These are phyloP conservation scores for Penicillium turbatum DNA, from an alignment of 495 filamentous ascomycete species.

Conservation along the genomic window DNA sequence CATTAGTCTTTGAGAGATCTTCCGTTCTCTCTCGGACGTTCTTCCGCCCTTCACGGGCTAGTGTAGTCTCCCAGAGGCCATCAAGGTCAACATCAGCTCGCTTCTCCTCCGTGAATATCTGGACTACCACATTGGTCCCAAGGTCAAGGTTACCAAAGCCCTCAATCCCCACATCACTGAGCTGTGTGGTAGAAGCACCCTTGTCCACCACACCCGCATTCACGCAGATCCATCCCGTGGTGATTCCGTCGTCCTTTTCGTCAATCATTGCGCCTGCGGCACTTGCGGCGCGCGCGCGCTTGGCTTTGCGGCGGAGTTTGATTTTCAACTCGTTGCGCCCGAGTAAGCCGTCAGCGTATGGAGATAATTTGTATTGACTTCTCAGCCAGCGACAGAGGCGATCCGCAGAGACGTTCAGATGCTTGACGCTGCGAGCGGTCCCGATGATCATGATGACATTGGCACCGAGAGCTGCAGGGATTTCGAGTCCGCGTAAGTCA, in stretches of 20 bases:
- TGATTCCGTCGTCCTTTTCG: constrained; percentile 72
- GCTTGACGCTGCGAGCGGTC: constrained; percentile 88
- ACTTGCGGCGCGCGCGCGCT: constrained; percentile 69
- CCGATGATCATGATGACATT: constrained; percentile 89
- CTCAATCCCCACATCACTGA: constrained; percentile 47
- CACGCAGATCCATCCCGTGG: constrained; percentile 93
- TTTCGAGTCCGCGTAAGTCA: constrained; percentile 80
- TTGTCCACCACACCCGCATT: constrained; percentile 71
- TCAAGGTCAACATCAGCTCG: constrained; percentile 81
- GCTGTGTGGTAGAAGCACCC: constrained; percentile 29
- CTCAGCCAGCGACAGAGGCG: constrained; percentile 83
- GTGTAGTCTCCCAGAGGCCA: constrained; percentile 61
- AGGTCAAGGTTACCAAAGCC: constrained; percentile 66
- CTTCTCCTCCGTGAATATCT: constrained; percentile 85
- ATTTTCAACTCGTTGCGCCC: constrained; percentile 89
- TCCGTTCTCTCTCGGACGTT: constrained; percentile 20
- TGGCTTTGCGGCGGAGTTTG: constrained; percentile 74
- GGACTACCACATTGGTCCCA: constrained; percentile 71
- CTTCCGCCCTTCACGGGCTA: constrained; percentile 41
- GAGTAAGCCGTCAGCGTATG: constrained; percentile 81
- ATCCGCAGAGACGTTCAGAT: constrained; percentile 89
- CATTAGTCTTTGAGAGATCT: constrained; percentile 6
- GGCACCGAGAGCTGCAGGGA: constrained; percentile 78
- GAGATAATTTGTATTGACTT: constrained; percentile 60
- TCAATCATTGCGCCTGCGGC: constrained; percentile 46